Evolutionary conservation across 345 rosid species (phyloP).

Genomic region (Gossypium arboreum): DNA sequence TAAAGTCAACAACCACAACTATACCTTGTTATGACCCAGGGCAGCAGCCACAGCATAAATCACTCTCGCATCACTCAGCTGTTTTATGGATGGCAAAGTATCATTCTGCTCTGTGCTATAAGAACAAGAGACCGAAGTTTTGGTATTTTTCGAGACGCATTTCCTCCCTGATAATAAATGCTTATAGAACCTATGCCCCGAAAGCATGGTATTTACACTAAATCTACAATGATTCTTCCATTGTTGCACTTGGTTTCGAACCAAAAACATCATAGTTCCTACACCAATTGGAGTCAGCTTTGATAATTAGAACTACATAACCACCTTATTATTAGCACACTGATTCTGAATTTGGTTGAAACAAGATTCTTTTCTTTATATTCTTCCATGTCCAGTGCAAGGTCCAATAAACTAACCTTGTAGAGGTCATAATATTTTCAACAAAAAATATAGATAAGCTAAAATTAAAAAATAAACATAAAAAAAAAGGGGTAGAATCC

Average conservation of each 20-base stretch:
- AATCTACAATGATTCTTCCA: conserved; percentile 16
- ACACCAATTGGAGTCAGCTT: not conserved
- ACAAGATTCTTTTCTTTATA: conserved; percentile 18
- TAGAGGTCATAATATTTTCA: no score
- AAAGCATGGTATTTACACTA: conserved; percentile 8
- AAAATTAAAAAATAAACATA: not conserved
- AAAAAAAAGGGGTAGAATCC: not conserved
- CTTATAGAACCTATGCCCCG: conserved; percentile 7
- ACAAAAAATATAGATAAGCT: no score
- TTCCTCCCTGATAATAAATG: conserved; percentile 19
- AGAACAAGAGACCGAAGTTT: conserved; percentile 35
- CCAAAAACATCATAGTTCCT: conserved; percentile 23
- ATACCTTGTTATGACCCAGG: conserved; percentile 86
- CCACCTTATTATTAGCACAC: not conserved
- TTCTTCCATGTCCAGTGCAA: not conserved
- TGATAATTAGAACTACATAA: not conserved
- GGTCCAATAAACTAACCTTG: not conserved
- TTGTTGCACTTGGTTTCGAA: conserved; percentile 14
- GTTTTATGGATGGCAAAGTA: conserved; percentile 25
- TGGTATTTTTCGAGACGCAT: conserved; percentile 7
- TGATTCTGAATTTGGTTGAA: not conserved
- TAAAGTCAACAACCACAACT: not conserved
- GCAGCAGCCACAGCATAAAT: conserved; percentile 78
- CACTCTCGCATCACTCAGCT: conserved; percentile 48
- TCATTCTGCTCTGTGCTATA: conserved; percentile 31